These are phyloP conservation scores for Entonaema liquescens DNA, from an alignment of 495 filamentous ascomycete genomes.

Conservation along the genomic window DNA sequence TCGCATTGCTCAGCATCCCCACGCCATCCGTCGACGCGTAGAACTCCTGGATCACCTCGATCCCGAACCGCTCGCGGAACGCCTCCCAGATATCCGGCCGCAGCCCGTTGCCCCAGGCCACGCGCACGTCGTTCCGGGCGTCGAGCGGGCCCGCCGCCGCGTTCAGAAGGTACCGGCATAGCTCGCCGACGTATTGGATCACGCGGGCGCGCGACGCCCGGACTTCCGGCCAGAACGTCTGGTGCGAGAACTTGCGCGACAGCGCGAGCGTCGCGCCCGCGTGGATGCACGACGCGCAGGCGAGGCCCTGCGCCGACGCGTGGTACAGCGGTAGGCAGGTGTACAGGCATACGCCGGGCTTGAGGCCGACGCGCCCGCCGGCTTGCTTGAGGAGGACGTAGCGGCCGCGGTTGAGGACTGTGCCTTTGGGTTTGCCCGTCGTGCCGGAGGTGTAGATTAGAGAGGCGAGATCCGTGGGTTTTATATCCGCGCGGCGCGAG, in stretches of 20 bases:
- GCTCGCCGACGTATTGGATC: constrained; percentile 84
- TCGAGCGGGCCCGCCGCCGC: constrained; percentile 70
- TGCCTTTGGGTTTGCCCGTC: constrained; percentile 62
- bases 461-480: constrained; percentile 9
- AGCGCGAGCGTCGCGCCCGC: constrained; percentile 69
- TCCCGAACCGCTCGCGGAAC: constrained; percentile 70
- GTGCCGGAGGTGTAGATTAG: constrained; percentile 54
- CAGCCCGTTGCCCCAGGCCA: constrained; percentile 80
- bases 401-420: constrained; percentile 44
- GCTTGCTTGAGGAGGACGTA: constrained; percentile 27
- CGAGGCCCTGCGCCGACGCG: constrained; percentile 69
- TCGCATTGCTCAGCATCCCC: constrained; percentile 53
- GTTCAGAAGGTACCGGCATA: constrained; percentile 77
- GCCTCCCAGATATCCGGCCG: constrained; percentile 77
- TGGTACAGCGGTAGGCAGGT: constrained; percentile 84
- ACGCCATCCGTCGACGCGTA: constrained; percentile 72
- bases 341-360: constrained; percentile 67
- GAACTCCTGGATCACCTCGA: constrained; percentile 66
- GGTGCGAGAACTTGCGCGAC: constrained; percentile 70
- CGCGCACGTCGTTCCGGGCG: constrained; percentile 67
- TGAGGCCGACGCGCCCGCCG: constrained; percentile 18
- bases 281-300: constrained; percentile 59
- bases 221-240: constrained; percentile 78
- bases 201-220: constrained; percentile 70
- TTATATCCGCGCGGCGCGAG: constrained; percentile 21